Percentiles rank a stretch among this genome's conserved stretches.
Conservation (phyloP, 768 basidiomycete species). For the Amylocystis lapponica region DNA sequence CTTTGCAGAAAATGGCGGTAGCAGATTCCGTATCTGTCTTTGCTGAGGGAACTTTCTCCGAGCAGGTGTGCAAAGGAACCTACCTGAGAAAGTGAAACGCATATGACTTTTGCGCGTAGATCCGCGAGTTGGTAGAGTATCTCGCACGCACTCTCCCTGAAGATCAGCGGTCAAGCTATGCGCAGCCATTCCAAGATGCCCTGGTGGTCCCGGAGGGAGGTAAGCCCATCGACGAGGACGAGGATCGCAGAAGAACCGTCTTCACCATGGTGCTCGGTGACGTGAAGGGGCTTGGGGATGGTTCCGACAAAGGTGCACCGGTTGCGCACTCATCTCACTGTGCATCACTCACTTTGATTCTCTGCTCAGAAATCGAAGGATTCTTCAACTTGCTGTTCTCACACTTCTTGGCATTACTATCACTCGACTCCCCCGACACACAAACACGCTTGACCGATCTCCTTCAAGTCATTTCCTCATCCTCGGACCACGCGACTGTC, state of each 20-base stretch:
- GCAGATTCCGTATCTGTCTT: conserved; percentile 81
- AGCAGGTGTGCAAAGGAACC: conserved; percentile 49
- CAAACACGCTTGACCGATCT: conserved; percentile 44
- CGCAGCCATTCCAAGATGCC: conserved; percentile 61
- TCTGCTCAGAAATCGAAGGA: conserved; percentile 65
- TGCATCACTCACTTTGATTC: not conserved
- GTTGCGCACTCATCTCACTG: not conserved
- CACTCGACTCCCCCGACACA: conserved; percentile 49
- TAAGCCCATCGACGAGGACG: conserved; percentile 50
- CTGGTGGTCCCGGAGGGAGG: conserved; percentile 46
- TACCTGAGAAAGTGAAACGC: not conserved
- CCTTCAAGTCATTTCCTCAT: conserved; percentile 48
- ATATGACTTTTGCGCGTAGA: conserved; percentile 39
- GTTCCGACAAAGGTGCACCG: conserved; percentile 65
- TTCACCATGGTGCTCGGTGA: conserved; percentile 57
- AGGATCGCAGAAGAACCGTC: conserved; percentile 44
- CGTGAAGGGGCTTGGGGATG: conserved; percentile 68
- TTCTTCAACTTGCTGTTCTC: conserved; percentile 82
- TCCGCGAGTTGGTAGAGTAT: conserved; percentile 75
- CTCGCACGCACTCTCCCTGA: conserved; percentile 61
- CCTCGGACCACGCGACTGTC: conserved; percentile 46
- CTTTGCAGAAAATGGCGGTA: conserved; percentile 56
- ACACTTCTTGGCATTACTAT: conserved; percentile 60
- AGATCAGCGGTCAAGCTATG: conserved; percentile 55
- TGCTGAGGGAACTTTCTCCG: conserved; percentile 83